Evolutionary conservation across 345 rosid species (phyloP), one percentile per base, ranked within the genome.

Genomic region (Pistacia atlantica): DNA sequence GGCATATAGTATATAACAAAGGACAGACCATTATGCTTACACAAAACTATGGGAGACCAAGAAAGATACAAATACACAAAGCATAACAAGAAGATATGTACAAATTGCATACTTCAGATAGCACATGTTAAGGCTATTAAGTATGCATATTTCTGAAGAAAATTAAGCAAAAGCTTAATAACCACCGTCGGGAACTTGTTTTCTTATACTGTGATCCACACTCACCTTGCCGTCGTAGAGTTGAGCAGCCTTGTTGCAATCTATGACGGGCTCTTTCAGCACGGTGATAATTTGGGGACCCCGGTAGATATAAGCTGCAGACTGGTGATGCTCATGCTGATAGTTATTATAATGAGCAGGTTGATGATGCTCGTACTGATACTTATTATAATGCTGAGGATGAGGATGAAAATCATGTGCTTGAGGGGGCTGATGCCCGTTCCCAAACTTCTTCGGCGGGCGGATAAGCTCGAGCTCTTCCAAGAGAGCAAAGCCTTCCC

Each of bases 191-290:
- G 8, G 60, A 35, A 6, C 35, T 11, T 4, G 48, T 35, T 56
- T 56, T n/a, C 51, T 37, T 9, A 9, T 6, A 37, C 11, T 55
- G 13, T 65, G 37, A 35, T 65, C 71, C 6, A 22, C 33, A 55
- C 35, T 12, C 18, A 4, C 8, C 11, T 1, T 28, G 11, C 71
- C 81, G 0, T 25, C 12, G 5, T 11, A 74, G n/a, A 12, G 10
- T 22, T 17, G 59, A 20, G 75, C 78, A 1, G 74, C 78, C 64
- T 8, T 46, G 25, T 9, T 17, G 65, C 73, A 3, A 51, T 73
- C 69, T 4, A 68, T 68, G 16, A 73, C 77, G 11, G 46, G 64
- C 48, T 64, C 52, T 0, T 35, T 20, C 1, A 42, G 45, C 45
- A 42, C 11, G 1, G 56, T 67, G 18, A 12, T 13, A 22, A 18